phyloP scores from a whole-genome alignment of 2,329 filamentous ascomycete genomes.

The Arthrinium phaeospermum region DNA sequence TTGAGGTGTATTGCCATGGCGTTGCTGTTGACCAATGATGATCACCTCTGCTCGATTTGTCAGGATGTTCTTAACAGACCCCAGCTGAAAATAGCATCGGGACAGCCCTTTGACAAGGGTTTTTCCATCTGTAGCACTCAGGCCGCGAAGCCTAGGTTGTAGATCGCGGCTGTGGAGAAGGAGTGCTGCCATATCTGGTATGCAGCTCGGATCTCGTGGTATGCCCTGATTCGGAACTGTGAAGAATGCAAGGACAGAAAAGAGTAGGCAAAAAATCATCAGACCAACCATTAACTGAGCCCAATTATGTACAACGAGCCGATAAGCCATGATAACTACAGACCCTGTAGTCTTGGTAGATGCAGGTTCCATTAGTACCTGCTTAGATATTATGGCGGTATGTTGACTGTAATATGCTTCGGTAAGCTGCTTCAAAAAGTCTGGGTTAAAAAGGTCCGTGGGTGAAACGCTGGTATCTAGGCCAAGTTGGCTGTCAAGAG shows the following conservation, averaged over 20 bases:
- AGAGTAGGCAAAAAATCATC: conserved; percentile 34
- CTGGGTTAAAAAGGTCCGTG: conserved; percentile 26
- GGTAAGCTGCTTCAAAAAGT: conserved; percentile 34
- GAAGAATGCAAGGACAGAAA: conserved; percentile 31
- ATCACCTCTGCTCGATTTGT: conserved; percentile 32
- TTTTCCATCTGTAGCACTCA: conserved; percentile 39
- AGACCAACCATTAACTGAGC: conserved; percentile 40
- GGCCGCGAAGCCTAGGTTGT: conserved; percentile 41
- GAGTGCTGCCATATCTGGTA: conserved; percentile 43
- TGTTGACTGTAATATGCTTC: conserved; percentile 43
- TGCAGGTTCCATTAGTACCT: conserved; percentile 33
- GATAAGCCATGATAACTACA: conserved; percentile 36
- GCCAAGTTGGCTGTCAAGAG: conserved; percentile 13
- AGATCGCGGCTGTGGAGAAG: conserved; percentile 43
- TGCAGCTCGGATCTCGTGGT: conserved; percentile 41
- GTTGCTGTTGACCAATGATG: conserved; percentile 29
- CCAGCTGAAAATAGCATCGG: conserved; percentile 33
- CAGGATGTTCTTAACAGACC: neutral
- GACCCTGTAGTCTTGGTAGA: conserved; percentile 31
- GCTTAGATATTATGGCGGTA: conserved; percentile 40
- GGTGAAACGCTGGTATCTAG: neutral
- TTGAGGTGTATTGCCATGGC: conserved; percentile 20
- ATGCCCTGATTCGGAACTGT: conserved; percentile 39
- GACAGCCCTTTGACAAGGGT: conserved; percentile 36
- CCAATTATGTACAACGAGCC: conserved; percentile 37